phyloP scores from a whole-genome alignment of 2,329 filamentous ascomycete genomes.

The Akanthomyces muscarius region DNA sequence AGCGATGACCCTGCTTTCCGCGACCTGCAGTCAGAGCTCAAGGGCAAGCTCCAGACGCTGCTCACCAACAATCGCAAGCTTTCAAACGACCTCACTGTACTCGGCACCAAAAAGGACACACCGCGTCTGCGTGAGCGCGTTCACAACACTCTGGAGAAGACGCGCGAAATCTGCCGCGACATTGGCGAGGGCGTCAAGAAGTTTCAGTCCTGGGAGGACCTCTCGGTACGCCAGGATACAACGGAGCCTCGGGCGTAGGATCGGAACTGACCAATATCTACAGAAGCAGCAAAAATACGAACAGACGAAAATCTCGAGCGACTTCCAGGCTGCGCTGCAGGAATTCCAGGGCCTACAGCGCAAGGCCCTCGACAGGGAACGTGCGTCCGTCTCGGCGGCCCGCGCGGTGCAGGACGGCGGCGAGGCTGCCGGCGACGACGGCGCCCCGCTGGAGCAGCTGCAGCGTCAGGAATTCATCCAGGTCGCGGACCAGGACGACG shows the following conservation, averaged over 20 bases:
- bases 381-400: conserved; percentile 77
- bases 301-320: conserved; percentile 88
- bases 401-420: conserved; percentile 71
- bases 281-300: conserved; percentile 95
- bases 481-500: conserved; percentile 85
- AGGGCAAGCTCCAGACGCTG: conserved; percentile 83
- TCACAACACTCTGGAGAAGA: conserved; percentile 81
- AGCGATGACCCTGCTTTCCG: conserved; percentile 91
- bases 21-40: conserved; percentile 74
- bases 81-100: conserved; percentile 74
- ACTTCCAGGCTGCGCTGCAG: conserved; percentile 82
- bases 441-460: conserved; percentile 42
- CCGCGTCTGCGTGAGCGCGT: conserved; percentile 87
- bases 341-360: conserved; percentile 94
- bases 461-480: conserved; percentile 71
- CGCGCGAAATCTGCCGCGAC: conserved; percentile 80
- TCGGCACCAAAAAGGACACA: conserved; percentile 89
- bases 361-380: conserved; percentile 85
- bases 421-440: conserved; percentile 33
- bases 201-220: conserved; percentile 80
- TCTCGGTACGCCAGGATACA: conserved; percentile 52
- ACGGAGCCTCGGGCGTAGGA: neutral
- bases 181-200: conserved; percentile 93
- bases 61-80: conserved; percentile 85
- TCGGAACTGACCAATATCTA: neutral